Percentiles rank a stretch among this genome's conserved stretches.
Conservation (phyloP, 106 monocot species). For the Vanilla planifolia region DNA sequence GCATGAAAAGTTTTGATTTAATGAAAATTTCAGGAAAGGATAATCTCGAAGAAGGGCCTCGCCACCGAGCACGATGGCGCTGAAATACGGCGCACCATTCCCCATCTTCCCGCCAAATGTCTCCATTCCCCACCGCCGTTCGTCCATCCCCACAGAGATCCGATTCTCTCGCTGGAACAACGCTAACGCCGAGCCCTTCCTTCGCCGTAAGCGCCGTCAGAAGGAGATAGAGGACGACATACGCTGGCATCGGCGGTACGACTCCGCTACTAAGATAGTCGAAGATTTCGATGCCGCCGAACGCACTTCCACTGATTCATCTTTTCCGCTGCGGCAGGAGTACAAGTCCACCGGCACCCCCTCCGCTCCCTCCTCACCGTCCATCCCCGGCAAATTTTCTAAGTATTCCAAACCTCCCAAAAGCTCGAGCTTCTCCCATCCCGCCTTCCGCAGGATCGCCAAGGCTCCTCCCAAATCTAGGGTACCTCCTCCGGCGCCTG, state of each 20-base stretch:
- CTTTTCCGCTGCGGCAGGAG: constrained; percentile 20
- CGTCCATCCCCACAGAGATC: constrained; percentile 38
- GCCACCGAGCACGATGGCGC: constrained; percentile 1
- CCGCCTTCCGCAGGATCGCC: constrained; percentile 43
- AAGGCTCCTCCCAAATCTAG: not conserved
- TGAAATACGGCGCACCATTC: constrained; percentile 5
- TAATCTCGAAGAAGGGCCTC: no score
- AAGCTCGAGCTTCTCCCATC: constrained; percentile 27
- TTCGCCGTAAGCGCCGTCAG: constrained; percentile 38
- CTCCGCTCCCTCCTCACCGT: constrained; percentile 53
- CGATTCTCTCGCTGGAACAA: constrained; percentile 78
- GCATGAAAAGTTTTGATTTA: no score
- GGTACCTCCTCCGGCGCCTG: not conserved
- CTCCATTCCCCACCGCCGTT: not conserved
- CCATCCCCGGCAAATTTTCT: constrained; percentile 60
- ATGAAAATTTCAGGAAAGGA: no score
- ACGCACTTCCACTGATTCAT: constrained; percentile 11
- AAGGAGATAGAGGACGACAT: constrained; percentile 51
- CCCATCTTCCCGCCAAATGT: constrained; percentile 19
- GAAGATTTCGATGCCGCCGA: not conserved
- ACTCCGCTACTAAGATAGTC: constrained; percentile 26
- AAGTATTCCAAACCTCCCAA: constrained; percentile 65
- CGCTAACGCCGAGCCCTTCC: constrained; percentile 66
- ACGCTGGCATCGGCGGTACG: constrained; percentile 53
- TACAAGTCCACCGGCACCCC: constrained; percentile 51